Conservation (phyloP, 75 land plant genomes). For the Pseudotsuga menziesii region DNA sequence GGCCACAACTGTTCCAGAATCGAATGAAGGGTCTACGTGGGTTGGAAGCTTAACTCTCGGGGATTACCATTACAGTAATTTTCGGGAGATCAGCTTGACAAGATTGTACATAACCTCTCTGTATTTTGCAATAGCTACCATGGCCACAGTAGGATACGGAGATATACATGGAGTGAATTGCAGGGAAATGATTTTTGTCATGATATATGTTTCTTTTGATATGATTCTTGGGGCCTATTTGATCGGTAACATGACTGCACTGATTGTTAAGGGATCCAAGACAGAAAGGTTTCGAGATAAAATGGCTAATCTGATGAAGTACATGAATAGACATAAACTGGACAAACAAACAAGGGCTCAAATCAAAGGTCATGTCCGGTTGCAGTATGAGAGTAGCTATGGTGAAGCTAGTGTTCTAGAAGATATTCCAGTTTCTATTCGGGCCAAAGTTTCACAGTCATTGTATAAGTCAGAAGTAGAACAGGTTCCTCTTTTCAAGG, state of each 20-base stretch:
- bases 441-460: conserved; percentile 70
- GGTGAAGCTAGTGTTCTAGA: conserved; percentile 62
- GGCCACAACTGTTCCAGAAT: conserved; percentile 70
- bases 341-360: conserved; percentile 54
- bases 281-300: conserved; percentile 82
- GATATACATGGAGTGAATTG: conserved; percentile 85
- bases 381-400: conserved; percentile 73
- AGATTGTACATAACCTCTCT: conserved; percentile 68
- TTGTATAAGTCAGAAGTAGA: conserved; percentile 48
- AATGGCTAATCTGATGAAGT: conserved; percentile 67
- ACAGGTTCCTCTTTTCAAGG: conserved; percentile 57
- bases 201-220: conserved; percentile 85
- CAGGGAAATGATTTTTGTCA: conserved; percentile 84
- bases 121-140: conserved; percentile 75
- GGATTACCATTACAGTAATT: conserved; percentile 46
- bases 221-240: conserved; percentile 90
- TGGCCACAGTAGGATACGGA: conserved; percentile 92
- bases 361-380: conserved; percentile 63
- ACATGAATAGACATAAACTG: conserved; percentile 68
- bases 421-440: conserved; percentile 67
- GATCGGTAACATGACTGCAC: conserved; percentile 88
- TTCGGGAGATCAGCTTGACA: conserved; percentile 50
- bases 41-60: conserved; percentile 74
- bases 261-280: conserved; percentile 86
- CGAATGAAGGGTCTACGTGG: conserved; percentile 68